Percentiles rank a stretch among this genome's conserved stretches.
Conservation (phyloP, 306 rosid genomes). For the Quercus gilva region DNA sequence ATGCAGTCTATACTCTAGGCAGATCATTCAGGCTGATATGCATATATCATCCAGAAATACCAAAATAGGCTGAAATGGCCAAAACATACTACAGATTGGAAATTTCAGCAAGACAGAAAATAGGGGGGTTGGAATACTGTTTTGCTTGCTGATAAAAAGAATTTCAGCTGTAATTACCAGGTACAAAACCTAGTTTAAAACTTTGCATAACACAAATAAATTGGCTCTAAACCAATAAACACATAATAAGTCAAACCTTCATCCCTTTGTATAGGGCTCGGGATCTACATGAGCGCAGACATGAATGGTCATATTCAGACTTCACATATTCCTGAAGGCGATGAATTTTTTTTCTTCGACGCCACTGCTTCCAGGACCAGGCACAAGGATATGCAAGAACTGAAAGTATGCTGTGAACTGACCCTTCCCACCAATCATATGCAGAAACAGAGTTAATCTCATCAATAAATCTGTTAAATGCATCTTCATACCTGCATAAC, state of each 20-base stretch:
- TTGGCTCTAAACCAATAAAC: constrained; percentile 20
- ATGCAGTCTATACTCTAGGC: too few relatives aligned
- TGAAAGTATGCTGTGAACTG: constrained; percentile 92
- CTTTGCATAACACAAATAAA: too few relatives aligned
- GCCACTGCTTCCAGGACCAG: constrained; percentile 99
- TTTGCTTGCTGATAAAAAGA: too few relatives aligned
- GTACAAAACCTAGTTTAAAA: too few relatives aligned
- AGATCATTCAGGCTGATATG: too few relatives aligned
- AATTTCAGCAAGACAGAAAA: too few relatives aligned
- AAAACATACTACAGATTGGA: too few relatives aligned
- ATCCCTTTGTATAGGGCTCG: constrained; percentile 98
- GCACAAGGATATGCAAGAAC: constrained; percentile 96
- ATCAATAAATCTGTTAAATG: constrained; percentile 94
- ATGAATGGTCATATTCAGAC: constrained; percentile 95
- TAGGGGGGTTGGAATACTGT: too few relatives aligned
- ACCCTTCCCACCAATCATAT: constrained; percentile 99
- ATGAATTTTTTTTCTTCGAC: constrained; percentile 74
- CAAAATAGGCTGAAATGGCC: too few relatives aligned
- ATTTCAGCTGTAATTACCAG: too few relatives aligned
- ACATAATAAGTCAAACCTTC: constrained; percentile 69
- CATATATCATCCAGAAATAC: too few relatives aligned
- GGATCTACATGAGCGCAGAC: constrained; percentile 93
- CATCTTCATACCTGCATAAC: constrained; percentile 85
- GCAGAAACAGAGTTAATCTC: constrained; percentile 93
- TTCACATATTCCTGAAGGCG: constrained; percentile 95